Evolutionary conservation across 495 filamentous ascomycete genomes (phyloP), one percentile per base, ranked within the genome.

Genomic region (Lentithecium fluviatile): DNA sequence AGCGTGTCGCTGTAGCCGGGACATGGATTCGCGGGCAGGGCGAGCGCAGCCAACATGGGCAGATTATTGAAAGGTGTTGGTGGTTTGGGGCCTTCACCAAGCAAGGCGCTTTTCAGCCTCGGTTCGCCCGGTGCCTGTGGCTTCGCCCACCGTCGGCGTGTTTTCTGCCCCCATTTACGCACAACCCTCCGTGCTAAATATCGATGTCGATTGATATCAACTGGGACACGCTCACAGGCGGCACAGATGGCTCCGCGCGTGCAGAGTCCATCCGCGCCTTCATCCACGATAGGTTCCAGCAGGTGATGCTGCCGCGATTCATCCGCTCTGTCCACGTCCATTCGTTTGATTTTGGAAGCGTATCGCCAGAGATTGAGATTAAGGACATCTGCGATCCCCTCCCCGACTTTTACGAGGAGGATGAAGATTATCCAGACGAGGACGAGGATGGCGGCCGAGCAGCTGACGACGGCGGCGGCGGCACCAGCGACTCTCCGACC

Each of bases 301-400:
- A 89, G 47, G 85, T 97, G 42, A 79, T 88, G 13, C 81, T 99
- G 26, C 94, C 94, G 36, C 88, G 90, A 51, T 97, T 97, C 78
- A 97, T 99, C 74, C 91, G 94, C 62, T 93, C 90, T 10, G 95
- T 99, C 38, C 85, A 92, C 19, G 90, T 96, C 24, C 93, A 96
- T 73, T 85, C 88, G 42, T 99, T 99, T 70, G 87, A 92, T 21
- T 97, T 99, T 68, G 94, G 94, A 20, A 82, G 77, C 1, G 83
- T 94, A 47, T 79, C 86, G 1, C 94, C 94, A 0, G 83, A 90
- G 58, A 77, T 99, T 23, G 90, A 95, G 71, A 84, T 99, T 43
- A 97, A 96, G 75, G 93, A 97, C 67, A 89, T 99, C 58, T 93
- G 92, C 68, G 93, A 97, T 72, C 94, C 94, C 0, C 83, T 97